Base-by-base conservation (phyloP, 768 basidiomycete species). In the Tylopilus sp. region DNA sequence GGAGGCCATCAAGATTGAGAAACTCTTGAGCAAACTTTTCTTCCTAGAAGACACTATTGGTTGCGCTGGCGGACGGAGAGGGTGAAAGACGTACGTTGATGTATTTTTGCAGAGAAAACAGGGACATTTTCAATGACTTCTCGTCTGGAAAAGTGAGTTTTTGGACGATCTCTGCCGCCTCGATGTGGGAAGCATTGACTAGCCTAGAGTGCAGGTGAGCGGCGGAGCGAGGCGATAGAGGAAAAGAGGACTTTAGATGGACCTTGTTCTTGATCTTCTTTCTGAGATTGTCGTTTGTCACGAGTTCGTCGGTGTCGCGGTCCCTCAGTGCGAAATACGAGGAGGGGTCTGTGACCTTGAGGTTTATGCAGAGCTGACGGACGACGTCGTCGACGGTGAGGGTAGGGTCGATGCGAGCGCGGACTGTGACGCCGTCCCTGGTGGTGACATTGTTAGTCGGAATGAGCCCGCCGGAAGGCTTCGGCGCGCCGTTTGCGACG, bases 391-490 rank as follows among this genome's bases (percentile, higher is more conserved):
- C 84, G 47, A 92, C 91, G 7, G 86, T 83, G 28, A 92, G 76
- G 6, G 89, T 85, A 16, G 88, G 87, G 65, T 93, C 91, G 59
- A 93, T 93, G 54, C 91, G 83, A 12, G 89, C 85, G 56, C 89
- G 85, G 21, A 92, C 89, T 40, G 84, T 84, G 28, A 79, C 61
- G 38, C 89, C 89, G 19, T 89, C 85, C 51, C 78, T 81, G 8
- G 87, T 90, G 3, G 87, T 85, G 45, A 93, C 89, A 52, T 79
- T 89, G 70, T 93, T 93, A 11, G 91, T 93, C 9, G 91, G 91
- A 3, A 91, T 80, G 29, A 91, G 76, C 25, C 55, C 68, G 7
- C 76, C 68, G 7, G 73, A 71, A 13, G 81, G 64, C 68, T 77
- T 77, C 47, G 68, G 57, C 50, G 71, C 53, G 50, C 77, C 76